Evolutionary conservation across 768 basidiomycete genomes (phyloP).

Genomic region (Hypholoma sublateritium): DNA sequence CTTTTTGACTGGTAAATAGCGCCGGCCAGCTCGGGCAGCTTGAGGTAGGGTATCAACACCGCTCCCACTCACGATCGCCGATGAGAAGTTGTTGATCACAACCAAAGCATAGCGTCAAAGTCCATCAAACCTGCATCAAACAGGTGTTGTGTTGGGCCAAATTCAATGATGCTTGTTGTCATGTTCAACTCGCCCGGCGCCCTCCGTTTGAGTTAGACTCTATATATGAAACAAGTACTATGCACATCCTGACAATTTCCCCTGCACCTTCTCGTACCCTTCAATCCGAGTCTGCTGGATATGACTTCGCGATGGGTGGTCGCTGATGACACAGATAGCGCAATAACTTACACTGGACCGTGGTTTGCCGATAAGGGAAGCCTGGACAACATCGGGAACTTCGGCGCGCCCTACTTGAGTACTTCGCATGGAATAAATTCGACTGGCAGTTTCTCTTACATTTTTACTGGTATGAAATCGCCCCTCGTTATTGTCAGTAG

Average conservation of each 20-base stretch:
- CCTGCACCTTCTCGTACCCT: neutral
- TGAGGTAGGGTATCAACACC: too few relatives aligned
- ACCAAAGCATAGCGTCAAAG: too few relatives aligned
- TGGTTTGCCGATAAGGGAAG: constrained; percentile 1
- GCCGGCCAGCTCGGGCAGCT: too few relatives aligned
- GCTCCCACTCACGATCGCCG: too few relatives aligned
- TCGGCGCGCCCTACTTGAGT: constrained; percentile 1
- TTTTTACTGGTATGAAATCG: neutral
- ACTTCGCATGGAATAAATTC: neutral
- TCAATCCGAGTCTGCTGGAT: neutral
- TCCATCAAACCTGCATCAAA: too few relatives aligned
- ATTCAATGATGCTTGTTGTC: too few relatives aligned
- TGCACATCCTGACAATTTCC: neutral
- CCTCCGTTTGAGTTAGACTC: too few relatives aligned
- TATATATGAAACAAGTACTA: neutral
- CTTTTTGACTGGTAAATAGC: too few relatives aligned
- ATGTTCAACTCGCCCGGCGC: too few relatives aligned
- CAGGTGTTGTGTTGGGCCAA: too few relatives aligned
- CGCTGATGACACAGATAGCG: constrained; percentile 1
- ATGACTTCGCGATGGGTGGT: neutral
- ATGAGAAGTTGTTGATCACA: too few relatives aligned
- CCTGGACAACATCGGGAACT: constrained; percentile 3
- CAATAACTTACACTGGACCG: neutral
- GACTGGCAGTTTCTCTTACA: constrained; percentile 1
- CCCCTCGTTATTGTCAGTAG: neutral